Evolutionary conservation across 1,139 yeast genomes (phyloP).

Genomic region (Pichia sp.): DNA sequence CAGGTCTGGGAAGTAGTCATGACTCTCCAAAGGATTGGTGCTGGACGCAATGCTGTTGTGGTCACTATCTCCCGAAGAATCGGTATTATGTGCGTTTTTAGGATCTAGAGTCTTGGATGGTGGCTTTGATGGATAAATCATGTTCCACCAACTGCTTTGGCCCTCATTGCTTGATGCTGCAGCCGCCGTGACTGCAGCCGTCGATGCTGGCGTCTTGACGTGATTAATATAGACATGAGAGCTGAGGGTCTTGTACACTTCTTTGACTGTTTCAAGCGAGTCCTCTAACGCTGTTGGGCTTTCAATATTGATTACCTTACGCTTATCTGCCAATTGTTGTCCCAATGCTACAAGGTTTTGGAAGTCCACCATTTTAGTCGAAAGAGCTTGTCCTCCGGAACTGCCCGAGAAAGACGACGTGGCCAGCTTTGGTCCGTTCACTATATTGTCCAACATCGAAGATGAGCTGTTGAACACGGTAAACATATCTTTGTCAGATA

Average conservation of each 20-base stretch:
- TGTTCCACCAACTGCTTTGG: slow-evolving; percentile 14
- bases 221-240: slow-evolving; percentile 30
- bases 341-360: slow-evolving; percentile 25
- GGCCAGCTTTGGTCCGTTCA: slow-evolving; percentile 10
- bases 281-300: slow-evolving; percentile 10
- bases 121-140: slow-evolving; percentile 1
- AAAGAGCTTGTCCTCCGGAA: slow-evolving; percentile 3
- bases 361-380: slow-evolving; percentile 22
- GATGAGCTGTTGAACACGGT: slow-evolving; percentile 18
- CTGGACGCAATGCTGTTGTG: background rate
- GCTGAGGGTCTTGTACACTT: slow-evolving; percentile 20
- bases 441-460: slow-evolving; percentile 13
- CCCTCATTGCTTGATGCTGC: slow-evolving; percentile 6
- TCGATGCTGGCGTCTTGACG: slow-evolving; percentile 14
- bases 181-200: slow-evolving; percentile 11
- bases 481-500: slow-evolving; percentile 22
- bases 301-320: slow-evolving; percentile 4
- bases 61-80: background rate
- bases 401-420: background rate
- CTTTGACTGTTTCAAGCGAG: slow-evolving; percentile 7
- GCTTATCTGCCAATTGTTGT: slow-evolving; percentile 15
- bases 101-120: slow-evolving; percentile 4
- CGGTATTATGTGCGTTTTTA: background rate
- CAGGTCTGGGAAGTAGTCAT: slow-evolving; percentile 28
- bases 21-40: slow-evolving; percentile 15